Conservation (phyloP, 2,329 filamentous ascomycete species). For the Penicillium sp. region DNA sequence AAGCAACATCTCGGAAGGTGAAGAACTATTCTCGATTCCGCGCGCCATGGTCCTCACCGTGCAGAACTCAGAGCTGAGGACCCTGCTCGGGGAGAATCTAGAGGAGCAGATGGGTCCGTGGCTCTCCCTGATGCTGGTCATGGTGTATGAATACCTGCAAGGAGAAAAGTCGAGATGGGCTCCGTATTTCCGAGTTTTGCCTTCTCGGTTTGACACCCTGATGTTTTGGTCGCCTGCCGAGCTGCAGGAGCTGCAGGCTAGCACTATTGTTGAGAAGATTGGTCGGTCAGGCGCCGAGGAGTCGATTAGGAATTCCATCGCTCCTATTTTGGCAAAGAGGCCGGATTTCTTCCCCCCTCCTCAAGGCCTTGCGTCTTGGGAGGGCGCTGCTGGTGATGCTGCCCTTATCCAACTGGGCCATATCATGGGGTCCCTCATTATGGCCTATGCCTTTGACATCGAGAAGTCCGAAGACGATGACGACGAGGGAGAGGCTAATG, state of each 20-base stretch:
- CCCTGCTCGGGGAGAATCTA: conserved; percentile 56
- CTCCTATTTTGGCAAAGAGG: conserved; percentile 50
- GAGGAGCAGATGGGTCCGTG: conserved; percentile 47
- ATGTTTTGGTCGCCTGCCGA: conserved; percentile 84
- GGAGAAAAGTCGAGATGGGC: conserved; percentile 66
- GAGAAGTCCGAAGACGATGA: conserved; percentile 58
- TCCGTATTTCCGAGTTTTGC: conserved; percentile 74
- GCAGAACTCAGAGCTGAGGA: conserved; percentile 67
- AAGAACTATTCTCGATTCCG: conserved; percentile 77
- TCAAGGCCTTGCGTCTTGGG: conserved; percentile 40
- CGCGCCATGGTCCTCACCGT: conserved; percentile 67
- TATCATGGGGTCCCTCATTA: conserved; percentile 81
- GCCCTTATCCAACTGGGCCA: conserved; percentile 62
- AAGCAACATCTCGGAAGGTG: conserved; percentile 67
- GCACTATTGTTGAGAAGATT: conserved; percentile 72
- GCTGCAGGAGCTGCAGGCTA: conserved; percentile 70
- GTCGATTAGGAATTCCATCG: conserved; percentile 60
- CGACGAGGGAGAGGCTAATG: conserved; percentile 51
- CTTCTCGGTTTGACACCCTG: conserved; percentile 70
- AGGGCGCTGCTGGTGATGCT: conserved; percentile 42
- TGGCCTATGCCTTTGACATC: conserved; percentile 90
- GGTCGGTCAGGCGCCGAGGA: conserved; percentile 69
- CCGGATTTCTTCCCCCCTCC: conserved; percentile 42
- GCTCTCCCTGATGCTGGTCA: conserved; percentile 67
- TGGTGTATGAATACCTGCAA: conserved; percentile 71